phyloP scores from a whole-genome alignment of 257 asterid genomes.

The Striga asiatica region DNA sequence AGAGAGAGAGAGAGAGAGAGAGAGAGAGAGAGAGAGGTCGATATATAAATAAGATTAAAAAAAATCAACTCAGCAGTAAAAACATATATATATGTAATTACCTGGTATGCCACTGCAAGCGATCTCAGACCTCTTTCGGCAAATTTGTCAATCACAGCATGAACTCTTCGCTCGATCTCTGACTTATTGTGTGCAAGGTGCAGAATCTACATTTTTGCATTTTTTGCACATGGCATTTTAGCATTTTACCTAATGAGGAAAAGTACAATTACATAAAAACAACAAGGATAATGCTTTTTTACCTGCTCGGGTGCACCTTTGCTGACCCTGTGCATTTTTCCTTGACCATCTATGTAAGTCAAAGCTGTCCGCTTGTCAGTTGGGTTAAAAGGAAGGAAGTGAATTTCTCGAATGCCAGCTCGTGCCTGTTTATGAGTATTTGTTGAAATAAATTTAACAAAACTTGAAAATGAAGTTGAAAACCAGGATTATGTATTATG shows the following conservation, averaged over 20 bases:
- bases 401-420: slow-evolving; percentile 71
- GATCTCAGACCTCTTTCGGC: slow-evolving; percentile 97
- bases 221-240: background rate
- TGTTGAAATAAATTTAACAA: background rate
- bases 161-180: slow-evolving; percentile 65
- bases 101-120: slow-evolving; percentile 84
- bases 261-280: background rate
- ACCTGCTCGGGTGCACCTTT: slow-evolving; percentile 99
- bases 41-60: too few relatives aligned
- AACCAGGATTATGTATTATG: background rate
- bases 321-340: slow-evolving; percentile 83
- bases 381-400: slow-evolving; percentile 86
- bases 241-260: background rate
- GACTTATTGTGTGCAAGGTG: slow-evolving; percentile 56
- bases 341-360: slow-evolving; percentile 67
- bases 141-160: slow-evolving; percentile 61
- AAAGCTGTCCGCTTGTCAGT: slow-evolving; percentile 91
- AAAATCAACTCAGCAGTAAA: too few relatives aligned
- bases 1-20: background rate
- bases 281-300: background rate
- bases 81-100: slow-evolving; percentile 13
- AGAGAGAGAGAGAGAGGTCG: background rate
- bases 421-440: slow-evolving; percentile 43
- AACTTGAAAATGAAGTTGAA: background rate
- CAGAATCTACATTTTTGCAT: slow-evolving; percentile 37